Evolutionary conservation across 805 yeast species (phyloP).

Genomic region (Debaryomyces maramus): DNA sequence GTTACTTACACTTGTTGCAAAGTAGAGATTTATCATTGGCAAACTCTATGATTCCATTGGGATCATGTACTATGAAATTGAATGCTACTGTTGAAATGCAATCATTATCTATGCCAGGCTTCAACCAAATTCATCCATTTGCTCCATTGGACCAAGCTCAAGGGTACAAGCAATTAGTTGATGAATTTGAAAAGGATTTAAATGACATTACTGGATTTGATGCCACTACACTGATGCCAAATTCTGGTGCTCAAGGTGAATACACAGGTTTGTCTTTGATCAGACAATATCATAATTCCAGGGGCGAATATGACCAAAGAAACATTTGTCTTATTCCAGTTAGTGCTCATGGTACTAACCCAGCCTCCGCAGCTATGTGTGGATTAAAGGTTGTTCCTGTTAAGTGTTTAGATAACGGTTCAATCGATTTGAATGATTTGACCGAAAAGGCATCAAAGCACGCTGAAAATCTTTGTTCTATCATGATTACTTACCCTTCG

Average conservation of each 20-base stretch:
- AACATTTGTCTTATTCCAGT: conserved; percentile 93
- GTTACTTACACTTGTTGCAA: conserved; percentile 85
- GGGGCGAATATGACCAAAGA: conserved; percentile 66
- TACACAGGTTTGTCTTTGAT: conserved; percentile 91
- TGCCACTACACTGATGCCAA: conserved; percentile 90
- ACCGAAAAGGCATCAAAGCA: conserved; percentile 69
- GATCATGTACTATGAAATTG: conserved; percentile 97
- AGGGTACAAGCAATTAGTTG: conserved; percentile 77
- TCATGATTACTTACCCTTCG: conserved; percentile 97
- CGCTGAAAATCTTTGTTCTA: conserved; percentile 73
- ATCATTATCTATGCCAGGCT: conserved; percentile 93
- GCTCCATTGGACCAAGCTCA: conserved; percentile 86
- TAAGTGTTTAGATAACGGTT: conserved; percentile 82
- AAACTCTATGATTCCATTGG: conserved; percentile 95
- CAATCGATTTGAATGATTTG: conserved; percentile 79
- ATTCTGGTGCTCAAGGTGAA: conserved; percentile 99
- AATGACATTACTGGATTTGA: conserved; percentile 92
- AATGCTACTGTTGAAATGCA: conserved; percentile 95
- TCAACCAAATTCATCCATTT: conserved; percentile 86
- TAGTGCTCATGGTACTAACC: conserved; percentile 97
- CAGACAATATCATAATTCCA: conserved; percentile 66
- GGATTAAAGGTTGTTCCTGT: conserved; percentile 93
- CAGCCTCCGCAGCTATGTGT: conserved; percentile 98
- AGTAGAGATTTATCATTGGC: conserved; percentile 88
- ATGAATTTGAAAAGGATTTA: conserved; percentile 78